phyloP scores from a whole-genome alignment of 352 stramenopile genomes.

The Plasmopara viticola region DNA sequence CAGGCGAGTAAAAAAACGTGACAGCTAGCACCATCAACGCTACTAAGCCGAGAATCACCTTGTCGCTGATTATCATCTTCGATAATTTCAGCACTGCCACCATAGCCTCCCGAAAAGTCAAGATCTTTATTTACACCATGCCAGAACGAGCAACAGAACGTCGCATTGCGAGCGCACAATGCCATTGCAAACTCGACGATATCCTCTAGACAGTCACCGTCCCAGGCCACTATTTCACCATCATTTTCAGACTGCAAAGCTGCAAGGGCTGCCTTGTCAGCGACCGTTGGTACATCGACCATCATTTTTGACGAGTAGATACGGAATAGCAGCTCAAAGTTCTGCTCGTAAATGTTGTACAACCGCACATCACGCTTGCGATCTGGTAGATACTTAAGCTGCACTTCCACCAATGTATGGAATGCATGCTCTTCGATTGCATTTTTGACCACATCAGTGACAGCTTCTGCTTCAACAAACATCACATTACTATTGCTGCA shows the following conservation, averaged over 20 bases:
- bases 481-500: conserved; percentile 31
- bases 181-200: conserved; percentile 68
- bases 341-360: conserved; percentile 63
- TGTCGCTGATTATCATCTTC: conserved; percentile 19
- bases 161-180: conserved; percentile 46
- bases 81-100: conserved; percentile 19
- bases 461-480: conserved; percentile 52
- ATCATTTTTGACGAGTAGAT: conserved; percentile 73
- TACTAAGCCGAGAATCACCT: conserved; percentile 15
- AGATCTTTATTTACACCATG: conserved; percentile 32
- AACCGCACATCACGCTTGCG: conserved; percentile 63
- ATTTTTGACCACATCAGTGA: conserved; percentile 55
- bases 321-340: conserved; percentile 62
- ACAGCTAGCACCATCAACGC: conserved; percentile 34
- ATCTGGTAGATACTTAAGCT: conserved; percentile 72
- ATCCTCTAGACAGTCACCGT: conserved; percentile 70
- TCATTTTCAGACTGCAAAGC: conserved; percentile 64
- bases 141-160: conserved; percentile 67
- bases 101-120: conserved; percentile 13
- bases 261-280: conserved; percentile 54
- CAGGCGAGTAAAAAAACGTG: conserved; percentile 61
- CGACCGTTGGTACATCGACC: conserved; percentile 70
- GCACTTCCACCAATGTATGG: conserved; percentile 57
- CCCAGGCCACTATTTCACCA: conserved; percentile 50
- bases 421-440: conserved; percentile 63